A percentile compares a stretch with the other conserved stretches of the same genome.
Conservation (phyloP, 495 filamentous ascomycete species). For the Elaphomyces granulatus region DNA sequence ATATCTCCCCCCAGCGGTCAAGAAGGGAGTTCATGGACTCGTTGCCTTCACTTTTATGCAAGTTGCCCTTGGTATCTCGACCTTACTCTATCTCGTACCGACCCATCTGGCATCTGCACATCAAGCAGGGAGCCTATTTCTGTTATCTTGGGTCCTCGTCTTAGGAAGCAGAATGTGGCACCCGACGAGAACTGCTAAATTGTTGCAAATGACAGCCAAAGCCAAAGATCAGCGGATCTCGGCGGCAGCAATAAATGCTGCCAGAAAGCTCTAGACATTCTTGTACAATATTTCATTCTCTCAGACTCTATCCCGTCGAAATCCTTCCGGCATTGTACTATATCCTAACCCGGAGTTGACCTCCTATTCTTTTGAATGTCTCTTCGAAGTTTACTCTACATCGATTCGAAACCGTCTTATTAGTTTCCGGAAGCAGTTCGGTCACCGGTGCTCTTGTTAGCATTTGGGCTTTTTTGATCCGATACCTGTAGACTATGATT, state of each 20-base stretch:
- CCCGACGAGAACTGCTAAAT: slow-evolving; percentile 33
- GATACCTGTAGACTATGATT: no score
- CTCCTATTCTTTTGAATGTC: no score
- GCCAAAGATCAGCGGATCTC: slow-evolving; percentile 20
- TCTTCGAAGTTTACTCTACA: no score
- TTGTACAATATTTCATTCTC: no score
- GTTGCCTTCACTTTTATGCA: slow-evolving; percentile 73
- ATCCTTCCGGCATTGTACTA: no score
- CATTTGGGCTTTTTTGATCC: no score
- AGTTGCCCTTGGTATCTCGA: slow-evolving; percentile 72
- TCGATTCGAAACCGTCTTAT: no score
- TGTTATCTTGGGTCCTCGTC: slow-evolving; percentile 69
- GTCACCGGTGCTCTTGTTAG: no score
- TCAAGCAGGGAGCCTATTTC: slow-evolving; percentile 77
- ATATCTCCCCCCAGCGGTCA: slow-evolving; percentile 47
- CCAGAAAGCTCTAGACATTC: no score
- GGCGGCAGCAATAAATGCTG: slow-evolving; percentile 13
- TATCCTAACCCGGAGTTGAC: no score
- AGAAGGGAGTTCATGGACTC: slow-evolving; percentile 61
- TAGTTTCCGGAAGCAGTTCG: no score
- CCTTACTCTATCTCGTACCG: slow-evolving; percentile 85
- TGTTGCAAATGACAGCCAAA: slow-evolving; percentile 32
- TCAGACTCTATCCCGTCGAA: no score
- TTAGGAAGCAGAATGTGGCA: slow-evolving; percentile 51
- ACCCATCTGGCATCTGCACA: slow-evolving; percentile 78